Conservation (phyloP, 345 rosid species). For the Kandelia obovata region DNA sequence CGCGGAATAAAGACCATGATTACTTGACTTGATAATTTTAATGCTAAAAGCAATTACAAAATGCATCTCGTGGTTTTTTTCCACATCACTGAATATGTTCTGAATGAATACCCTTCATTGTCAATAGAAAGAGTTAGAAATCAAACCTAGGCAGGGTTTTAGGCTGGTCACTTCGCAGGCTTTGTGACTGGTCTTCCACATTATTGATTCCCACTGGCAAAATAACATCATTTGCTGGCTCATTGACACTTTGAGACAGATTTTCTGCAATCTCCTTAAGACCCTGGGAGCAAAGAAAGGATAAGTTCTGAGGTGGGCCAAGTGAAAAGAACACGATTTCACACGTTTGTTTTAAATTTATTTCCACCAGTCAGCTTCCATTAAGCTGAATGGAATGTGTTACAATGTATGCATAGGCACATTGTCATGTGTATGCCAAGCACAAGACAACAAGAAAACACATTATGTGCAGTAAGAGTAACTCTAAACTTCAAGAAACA, state of each 20-base stretch:
- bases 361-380: too few relatives aligned
- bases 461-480: background rate
- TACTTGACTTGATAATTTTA: too few relatives aligned
- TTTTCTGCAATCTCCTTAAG: slow-evolving; percentile 45
- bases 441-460: background rate
- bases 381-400: background rate
- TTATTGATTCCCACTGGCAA: slow-evolving; percentile 17
- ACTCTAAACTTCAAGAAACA: background rate
- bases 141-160: slow-evolving; percentile 39
- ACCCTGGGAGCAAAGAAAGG: slow-evolving; percentile 40
- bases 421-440: background rate
- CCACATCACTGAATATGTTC: too few relatives aligned
- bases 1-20: too few relatives aligned
- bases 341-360: too few relatives aligned
- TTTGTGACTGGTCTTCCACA: slow-evolving; percentile 26
- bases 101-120: too few relatives aligned
- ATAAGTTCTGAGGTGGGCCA: background rate
- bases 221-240: slow-evolving; percentile 25
- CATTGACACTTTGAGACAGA: slow-evolving; percentile 17
- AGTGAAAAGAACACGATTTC: too few relatives aligned
- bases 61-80: too few relatives aligned
- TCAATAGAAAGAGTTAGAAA: background rate
- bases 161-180: slow-evolving; percentile 16
- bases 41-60: too few relatives aligned
- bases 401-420: background rate